A percentile compares a stretch with the other conserved stretches of the same genome.
Conservation (phyloP, 371 early-diverging fungal species). For the Mucor velutinosus region DNA sequence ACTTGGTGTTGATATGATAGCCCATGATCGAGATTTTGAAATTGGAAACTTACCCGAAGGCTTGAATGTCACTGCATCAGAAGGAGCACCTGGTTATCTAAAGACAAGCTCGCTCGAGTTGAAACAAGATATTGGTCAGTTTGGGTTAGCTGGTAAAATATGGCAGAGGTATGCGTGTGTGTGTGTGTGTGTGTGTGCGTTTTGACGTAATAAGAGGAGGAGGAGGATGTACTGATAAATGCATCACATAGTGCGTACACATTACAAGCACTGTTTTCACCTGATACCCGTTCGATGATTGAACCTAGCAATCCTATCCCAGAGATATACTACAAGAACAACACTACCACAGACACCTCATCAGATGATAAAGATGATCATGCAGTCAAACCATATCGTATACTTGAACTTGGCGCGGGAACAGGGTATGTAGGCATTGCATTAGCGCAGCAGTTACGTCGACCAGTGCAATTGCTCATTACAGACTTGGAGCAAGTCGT, state of each 20-base stretch:
- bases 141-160: slow-evolving; percentile 56
- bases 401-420: slow-evolving; percentile 57
- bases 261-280: slow-evolving; percentile 43
- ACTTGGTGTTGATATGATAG: neutral
- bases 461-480: slow-evolving; percentile 44
- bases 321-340: slow-evolving; percentile 17
- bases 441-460: slow-evolving; percentile 44
- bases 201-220: too few species aligned
- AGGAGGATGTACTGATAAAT: neutral
- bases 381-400: slow-evolving; percentile 24
- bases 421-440: slow-evolving; percentile 64
- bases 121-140: slow-evolving; percentile 44
- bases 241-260: slow-evolving; percentile 40
- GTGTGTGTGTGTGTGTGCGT: neutral
- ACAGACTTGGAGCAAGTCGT: slow-evolving; percentile 62
- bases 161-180: slow-evolving; percentile 44
- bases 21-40: slow-evolving; percentile 17
- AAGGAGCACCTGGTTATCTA: slow-evolving; percentile 35
- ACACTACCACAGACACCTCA: neutral
- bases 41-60: slow-evolving; percentile 48
- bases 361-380: neutral
- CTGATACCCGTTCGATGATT: slow-evolving; percentile 4
- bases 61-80: slow-evolving; percentile 38
- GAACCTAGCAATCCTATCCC: slow-evolving; percentile 41
- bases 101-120: slow-evolving; percentile 19